Conservation (phyloP, 257 asterid species). For the Solanum appendiculatum region DNA sequence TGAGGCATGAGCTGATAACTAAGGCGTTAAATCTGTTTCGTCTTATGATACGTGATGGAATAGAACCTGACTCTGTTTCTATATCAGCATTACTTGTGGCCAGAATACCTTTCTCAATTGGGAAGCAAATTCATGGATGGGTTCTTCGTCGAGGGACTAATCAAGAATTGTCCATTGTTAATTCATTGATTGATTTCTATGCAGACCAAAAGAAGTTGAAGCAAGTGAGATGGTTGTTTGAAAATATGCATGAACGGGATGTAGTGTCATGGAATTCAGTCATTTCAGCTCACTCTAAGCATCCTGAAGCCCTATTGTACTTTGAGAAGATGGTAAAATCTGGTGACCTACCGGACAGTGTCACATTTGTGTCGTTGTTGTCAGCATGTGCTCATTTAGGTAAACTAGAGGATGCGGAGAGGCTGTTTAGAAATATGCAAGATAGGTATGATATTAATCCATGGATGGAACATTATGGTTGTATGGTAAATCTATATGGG, state of each 20-base stretch:
- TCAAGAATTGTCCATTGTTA: constrained; percentile 39
- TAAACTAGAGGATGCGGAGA: constrained; percentile 54
- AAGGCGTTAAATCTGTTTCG: constrained; percentile 35
- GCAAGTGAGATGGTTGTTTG: constrained; percentile 42
- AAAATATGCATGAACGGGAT: constrained; percentile 48
- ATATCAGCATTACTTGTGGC: constrained; percentile 43
- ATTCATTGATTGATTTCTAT: constrained; percentile 58
- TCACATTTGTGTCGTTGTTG: constrained; percentile 61
- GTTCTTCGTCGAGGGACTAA: constrained; percentile 44
- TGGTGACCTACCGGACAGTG: constrained; percentile 28
- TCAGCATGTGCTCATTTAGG: constrained; percentile 62
- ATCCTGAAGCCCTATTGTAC: constrained; percentile 40
- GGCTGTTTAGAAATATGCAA: constrained; percentile 38
- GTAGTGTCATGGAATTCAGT: constrained; percentile 79
- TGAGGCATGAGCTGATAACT: constrained; percentile 42
- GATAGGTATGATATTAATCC: constrained; percentile 39
- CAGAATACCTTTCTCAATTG: constrained; percentile 8
- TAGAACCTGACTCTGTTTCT: constrained; percentile 51
- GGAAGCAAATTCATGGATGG: constrained; percentile 69
- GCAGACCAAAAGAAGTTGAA: constrained; percentile 18
- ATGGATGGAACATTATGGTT: constrained; percentile 63
- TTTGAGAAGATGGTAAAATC: constrained; percentile 36
- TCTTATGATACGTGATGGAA: constrained; percentile 34
- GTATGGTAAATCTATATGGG: constrained; percentile 81
- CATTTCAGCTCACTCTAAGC: constrained; percentile 60